phyloP scores from a whole-genome alignment of 2,329 filamentous ascomycete genomes.

The Aureobasidium sp. region DNA sequence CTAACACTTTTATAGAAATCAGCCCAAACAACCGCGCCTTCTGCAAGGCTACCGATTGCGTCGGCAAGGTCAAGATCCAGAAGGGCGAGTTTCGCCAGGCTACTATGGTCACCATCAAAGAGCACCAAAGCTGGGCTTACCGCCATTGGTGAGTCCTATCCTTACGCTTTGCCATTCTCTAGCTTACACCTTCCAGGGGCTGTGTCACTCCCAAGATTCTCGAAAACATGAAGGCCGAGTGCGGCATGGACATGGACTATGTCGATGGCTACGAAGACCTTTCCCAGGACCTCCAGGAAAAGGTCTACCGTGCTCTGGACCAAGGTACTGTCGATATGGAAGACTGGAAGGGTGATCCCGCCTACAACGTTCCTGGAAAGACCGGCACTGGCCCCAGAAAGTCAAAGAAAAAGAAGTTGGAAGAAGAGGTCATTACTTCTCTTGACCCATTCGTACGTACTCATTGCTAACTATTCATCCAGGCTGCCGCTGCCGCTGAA shows the following conservation, averaged over 20 bases:
- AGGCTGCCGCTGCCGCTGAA: slow-evolving; percentile 16
- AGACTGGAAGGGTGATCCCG: slow-evolving; percentile 78
- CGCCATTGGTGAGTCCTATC: slow-evolving; percentile 66
- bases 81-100: slow-evolving; percentile 77
- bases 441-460: no score
- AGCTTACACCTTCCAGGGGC: slow-evolving; percentile 52
- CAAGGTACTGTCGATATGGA: slow-evolving; percentile 75
- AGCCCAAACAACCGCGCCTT: slow-evolving; percentile 62
- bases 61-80: slow-evolving; percentile 61
- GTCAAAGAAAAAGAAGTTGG: slow-evolving; percentile 19
- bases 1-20: slow-evolving; percentile 47
- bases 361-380: slow-evolving; percentile 61
- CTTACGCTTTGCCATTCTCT: not conserved
- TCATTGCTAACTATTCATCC: not conserved
- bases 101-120: slow-evolving; percentile 55
- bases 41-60: slow-evolving; percentile 68
- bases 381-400: slow-evolving; percentile 48
- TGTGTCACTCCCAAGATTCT: slow-evolving; percentile 75
- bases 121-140: slow-evolving; percentile 62
- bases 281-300: slow-evolving; percentile 58
- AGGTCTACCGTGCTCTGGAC: slow-evolving; percentile 62
- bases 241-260: slow-evolving; percentile 52
- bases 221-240: slow-evolving; percentile 51
- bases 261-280: slow-evolving; percentile 80
- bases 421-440: slow-evolving; percentile 21